A percentile compares a stretch with the other conserved stretches of the same genome.
Evolutionary conservation across 306 rosid species (phyloP).

Genomic region (Fragaria ananassa): DNA sequence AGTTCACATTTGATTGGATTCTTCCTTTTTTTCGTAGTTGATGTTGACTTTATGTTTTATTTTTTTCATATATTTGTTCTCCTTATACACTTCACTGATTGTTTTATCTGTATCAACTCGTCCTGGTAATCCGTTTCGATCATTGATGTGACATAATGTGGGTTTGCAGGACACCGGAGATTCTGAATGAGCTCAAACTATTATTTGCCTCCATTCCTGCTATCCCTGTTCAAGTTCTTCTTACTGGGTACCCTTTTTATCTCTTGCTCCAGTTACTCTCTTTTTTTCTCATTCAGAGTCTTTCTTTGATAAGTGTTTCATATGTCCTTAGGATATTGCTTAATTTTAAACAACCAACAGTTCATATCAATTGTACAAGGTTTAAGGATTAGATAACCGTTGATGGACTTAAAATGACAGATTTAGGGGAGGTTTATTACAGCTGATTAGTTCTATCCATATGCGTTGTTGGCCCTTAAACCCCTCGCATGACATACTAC

Average conservation of each 20-base stretch:
- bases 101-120: not conserved
- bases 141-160: not conserved
- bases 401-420: not conserved
- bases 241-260: slow-evolving; percentile 51
- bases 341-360: not conserved
- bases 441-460: not conserved
- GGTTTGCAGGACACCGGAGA: slow-evolving; percentile 55
- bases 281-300: slow-evolving; percentile 11
- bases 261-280: slow-evolving; percentile 4
- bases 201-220: slow-evolving; percentile 39
- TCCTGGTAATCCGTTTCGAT: not conserved
- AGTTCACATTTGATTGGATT: not conserved
- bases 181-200: slow-evolving; percentile 51
- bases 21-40: not conserved
- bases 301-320: not conserved
- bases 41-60: too few species aligned
- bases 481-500: not conserved
- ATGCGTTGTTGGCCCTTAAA: not conserved
- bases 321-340: not conserved
- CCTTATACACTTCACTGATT: not conserved
- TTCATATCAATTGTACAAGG: not conserved
- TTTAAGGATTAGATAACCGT: not conserved
- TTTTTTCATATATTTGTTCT: not conserved
- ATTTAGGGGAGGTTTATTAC: not conserved
- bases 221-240: slow-evolving; percentile 60